phyloP scores from a whole-genome alignment of 164 flowering plant species.

The Nymphaea thermarum region DNA sequence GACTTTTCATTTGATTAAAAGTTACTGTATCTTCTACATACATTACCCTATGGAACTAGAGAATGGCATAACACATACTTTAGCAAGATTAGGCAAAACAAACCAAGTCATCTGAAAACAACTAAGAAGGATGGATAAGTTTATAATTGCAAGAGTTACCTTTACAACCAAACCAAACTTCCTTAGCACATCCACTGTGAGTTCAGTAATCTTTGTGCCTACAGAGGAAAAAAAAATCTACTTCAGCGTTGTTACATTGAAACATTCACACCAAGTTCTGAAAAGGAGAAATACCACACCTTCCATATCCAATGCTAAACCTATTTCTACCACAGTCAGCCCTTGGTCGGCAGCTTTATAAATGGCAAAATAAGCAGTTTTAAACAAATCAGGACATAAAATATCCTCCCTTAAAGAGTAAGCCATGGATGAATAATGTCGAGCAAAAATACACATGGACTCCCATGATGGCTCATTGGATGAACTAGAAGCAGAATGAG shows the following conservation, averaged over 20 bases:
- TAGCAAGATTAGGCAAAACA: too few relatives aligned
- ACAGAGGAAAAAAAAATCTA: conserved; percentile 6
- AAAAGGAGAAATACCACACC: conserved; percentile 22
- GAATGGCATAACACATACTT: too few relatives aligned
- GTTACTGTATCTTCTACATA: too few relatives aligned
- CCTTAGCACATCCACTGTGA: conserved; percentile 54
- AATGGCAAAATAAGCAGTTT: conserved; percentile 32
- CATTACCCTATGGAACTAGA: too few relatives aligned
- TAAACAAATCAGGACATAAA: conserved; percentile 39
- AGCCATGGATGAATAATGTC: conserved; percentile 14
- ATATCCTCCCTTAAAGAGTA: conserved; percentile 15
- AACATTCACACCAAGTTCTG: not conserved
- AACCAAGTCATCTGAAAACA: too few relatives aligned
- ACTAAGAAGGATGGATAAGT: not conserved
- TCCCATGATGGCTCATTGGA: conserved; percentile 47
- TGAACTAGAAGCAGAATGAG: conserved; percentile 4
- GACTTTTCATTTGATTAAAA: too few relatives aligned
- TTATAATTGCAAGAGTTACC: conserved; percentile 23
- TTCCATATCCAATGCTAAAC: conserved; percentile 16
- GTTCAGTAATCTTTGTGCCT: conserved; percentile 34
- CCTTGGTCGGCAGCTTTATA: conserved; percentile 90
- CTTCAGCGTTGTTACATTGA: not conserved
- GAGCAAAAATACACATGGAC: conserved; percentile 44
- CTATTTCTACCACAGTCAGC: conserved; percentile 45
- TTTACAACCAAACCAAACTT: conserved; percentile 51